Evolutionary conservation across 2,329 filamentous ascomycete species (phyloP).

Genomic region (Metarhizium sp.): DNA sequence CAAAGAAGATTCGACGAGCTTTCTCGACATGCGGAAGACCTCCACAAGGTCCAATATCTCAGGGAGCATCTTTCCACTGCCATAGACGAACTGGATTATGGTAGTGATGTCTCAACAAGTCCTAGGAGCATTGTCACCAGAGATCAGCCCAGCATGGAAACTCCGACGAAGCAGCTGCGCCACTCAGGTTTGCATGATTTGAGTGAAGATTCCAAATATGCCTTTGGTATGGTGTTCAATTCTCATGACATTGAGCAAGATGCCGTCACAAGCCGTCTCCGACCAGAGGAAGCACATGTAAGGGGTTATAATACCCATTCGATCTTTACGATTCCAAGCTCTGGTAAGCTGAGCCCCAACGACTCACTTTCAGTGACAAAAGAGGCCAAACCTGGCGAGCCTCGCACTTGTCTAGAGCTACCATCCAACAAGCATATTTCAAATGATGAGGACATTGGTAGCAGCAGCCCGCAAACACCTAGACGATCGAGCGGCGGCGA

Average conservation of each 20-base stretch:
- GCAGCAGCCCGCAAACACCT: background rate
- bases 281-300: background rate
- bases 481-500: background rate
- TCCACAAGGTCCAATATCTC: slow-evolving; percentile 24
- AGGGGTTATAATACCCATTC: background rate
- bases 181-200: background rate
- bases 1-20: slow-evolving; percentile 17
- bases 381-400: background rate
- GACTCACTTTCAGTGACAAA: background rate
- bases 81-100: background rate
- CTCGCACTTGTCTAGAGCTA: background rate
- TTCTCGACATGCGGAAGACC: slow-evolving; percentile 23
- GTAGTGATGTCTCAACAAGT: slow-evolving; percentile 6
- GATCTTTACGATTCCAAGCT: background rate
- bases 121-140: background rate
- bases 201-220: background rate
- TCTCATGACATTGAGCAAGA: background rate
- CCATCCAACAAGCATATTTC: background rate
- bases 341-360: background rate
- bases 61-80: slow-evolving; percentile 22
- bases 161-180: background rate
- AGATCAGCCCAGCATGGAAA: background rate
- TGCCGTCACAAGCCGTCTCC: background rate
- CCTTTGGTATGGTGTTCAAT: background rate
- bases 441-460: background rate